Conservation (phyloP, 73 alveolate genomes). For the Paramecium sexaurelia region DNA sequence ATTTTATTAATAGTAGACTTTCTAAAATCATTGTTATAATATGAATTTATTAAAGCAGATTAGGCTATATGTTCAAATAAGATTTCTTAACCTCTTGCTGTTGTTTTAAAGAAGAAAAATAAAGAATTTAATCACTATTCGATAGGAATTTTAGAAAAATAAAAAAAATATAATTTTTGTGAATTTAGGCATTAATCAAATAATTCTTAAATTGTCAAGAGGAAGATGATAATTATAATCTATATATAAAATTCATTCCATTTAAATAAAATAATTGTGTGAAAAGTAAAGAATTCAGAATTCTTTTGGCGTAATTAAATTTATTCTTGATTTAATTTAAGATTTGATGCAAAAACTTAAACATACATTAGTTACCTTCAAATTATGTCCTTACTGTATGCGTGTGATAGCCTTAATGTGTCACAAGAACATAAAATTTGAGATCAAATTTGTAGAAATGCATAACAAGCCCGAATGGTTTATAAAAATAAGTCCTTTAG, state of each 20-base stretch:
- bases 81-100: no score
- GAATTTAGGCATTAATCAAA: no score
- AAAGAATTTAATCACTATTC: no score
- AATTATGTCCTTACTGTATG: slow-evolving; percentile 24
- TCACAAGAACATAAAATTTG: background rate
- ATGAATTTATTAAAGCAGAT: no score
- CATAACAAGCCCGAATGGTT: slow-evolving; percentile 43
- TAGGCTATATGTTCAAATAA: no score
- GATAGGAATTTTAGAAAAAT: no score
- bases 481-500: slow-evolving; percentile 9
- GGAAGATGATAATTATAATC: background rate
- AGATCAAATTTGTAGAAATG: slow-evolving; percentile 15
- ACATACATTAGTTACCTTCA: slow-evolving; percentile 5
- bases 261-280: background rate
- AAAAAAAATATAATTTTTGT: no score
- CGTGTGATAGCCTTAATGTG: slow-evolving; percentile 24
- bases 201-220: no score
- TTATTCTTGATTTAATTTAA: background rate
- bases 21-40: no score
- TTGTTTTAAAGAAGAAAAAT: no score
- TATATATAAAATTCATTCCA: background rate
- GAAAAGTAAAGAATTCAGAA: background rate
- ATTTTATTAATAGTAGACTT: no score
- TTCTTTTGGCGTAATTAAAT: background rate
- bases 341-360: slow-evolving; percentile 16